phyloP scores from a whole-genome alignment of 129 eudicot genomes.

The Chrysanthemum makinoi region DNA sequence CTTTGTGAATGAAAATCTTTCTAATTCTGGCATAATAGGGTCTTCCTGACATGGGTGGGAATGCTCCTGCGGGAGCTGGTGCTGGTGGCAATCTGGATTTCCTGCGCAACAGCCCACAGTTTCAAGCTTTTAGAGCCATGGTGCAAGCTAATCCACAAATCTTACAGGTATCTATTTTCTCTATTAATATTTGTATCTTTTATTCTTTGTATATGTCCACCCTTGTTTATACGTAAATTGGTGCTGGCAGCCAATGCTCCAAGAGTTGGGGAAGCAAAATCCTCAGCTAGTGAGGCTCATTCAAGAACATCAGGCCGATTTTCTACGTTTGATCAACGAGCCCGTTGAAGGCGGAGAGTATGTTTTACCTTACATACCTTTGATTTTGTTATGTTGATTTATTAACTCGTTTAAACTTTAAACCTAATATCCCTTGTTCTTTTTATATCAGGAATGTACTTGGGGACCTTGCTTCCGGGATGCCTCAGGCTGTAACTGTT shows the following conservation, averaged over 20 bases:
- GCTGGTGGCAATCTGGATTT: constrained; percentile 73
- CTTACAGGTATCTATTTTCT: constrained; percentile 54
- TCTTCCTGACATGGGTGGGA: constrained; percentile 61
- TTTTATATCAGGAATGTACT: constrained; percentile 44
- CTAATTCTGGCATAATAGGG: constrained; percentile 36
- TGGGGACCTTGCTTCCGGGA: constrained; percentile 44
- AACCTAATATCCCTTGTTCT: not conserved
- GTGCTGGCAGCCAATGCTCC: constrained; percentile 78
- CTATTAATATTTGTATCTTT: no score
- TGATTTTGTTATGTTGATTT: not conserved
- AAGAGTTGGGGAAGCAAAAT: constrained; percentile 78
- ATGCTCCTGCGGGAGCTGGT: constrained; percentile 43
- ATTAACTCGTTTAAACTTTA: not conserved
- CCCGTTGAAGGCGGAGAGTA: constrained; percentile 81
- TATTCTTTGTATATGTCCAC: not conserved
- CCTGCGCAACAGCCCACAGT: constrained; percentile 69
- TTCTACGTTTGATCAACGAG: constrained; percentile 70
- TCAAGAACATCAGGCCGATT: constrained; percentile 75
- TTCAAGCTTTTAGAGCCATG: constrained; percentile 81
- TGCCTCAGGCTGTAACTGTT: constrained; percentile 63
- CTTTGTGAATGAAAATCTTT: constrained; percentile 3
- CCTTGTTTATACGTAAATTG: not conserved
- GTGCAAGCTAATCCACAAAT: constrained; percentile 88
- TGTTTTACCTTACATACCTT: constrained; percentile 17
- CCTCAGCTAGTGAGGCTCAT: constrained; percentile 66